phyloP scores from a whole-genome alignment of 2,329 filamentous ascomycete genomes.

The Dothidotthia symphoricarpi region DNA sequence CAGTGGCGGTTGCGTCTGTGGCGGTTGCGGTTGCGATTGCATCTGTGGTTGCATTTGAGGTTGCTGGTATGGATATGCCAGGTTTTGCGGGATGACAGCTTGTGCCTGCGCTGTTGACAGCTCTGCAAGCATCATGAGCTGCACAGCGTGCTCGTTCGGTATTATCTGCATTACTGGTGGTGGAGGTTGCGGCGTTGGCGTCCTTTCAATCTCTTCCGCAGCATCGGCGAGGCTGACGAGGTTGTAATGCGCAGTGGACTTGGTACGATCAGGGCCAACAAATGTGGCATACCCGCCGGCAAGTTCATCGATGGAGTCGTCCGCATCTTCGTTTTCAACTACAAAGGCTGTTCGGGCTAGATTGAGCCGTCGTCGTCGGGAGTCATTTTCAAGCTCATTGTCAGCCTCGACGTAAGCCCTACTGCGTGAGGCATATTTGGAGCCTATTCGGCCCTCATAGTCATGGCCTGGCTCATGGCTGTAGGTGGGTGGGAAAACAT shows the following conservation, averaged over 20 bases:
- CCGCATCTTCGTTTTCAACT: slow-evolving; percentile 32
- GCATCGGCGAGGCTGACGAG: slow-evolving; percentile 37
- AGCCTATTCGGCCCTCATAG: slow-evolving; percentile 28
- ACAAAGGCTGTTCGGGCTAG: slow-evolving; percentile 25
- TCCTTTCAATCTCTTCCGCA: slow-evolving; percentile 36
- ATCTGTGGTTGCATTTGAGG: not conserved
- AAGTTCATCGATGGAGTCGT: slow-evolving; percentile 30
- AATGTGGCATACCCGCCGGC: slow-evolving; percentile 43
- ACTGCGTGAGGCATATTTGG: slow-evolving; percentile 44
- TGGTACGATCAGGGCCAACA: slow-evolving; percentile 43
- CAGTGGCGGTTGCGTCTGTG: no score
- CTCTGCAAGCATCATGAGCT: slow-evolving; percentile 42
- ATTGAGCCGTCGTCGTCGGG: slow-evolving; percentile 24
- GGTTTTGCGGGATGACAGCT: slow-evolving; percentile 2
- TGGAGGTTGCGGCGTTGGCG: slow-evolving; percentile 21
- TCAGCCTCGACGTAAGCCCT: slow-evolving; percentile 43
- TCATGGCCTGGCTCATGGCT: slow-evolving; percentile 25
- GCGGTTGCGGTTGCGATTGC: not conserved
- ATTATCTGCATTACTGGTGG: slow-evolving; percentile 23
- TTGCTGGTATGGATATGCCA: slow-evolving; percentile 4
- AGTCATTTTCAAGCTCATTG: slow-evolving; percentile 34
- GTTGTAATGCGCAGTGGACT: slow-evolving; percentile 41
- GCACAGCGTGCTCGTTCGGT: slow-evolving; percentile 44
- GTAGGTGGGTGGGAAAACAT: slow-evolving; percentile 35
- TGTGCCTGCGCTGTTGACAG: slow-evolving; percentile 30